Base-by-base conservation (phyloP, 176 grass and related monocot species). In the Rhipidocladum racemiflorum region DNA sequence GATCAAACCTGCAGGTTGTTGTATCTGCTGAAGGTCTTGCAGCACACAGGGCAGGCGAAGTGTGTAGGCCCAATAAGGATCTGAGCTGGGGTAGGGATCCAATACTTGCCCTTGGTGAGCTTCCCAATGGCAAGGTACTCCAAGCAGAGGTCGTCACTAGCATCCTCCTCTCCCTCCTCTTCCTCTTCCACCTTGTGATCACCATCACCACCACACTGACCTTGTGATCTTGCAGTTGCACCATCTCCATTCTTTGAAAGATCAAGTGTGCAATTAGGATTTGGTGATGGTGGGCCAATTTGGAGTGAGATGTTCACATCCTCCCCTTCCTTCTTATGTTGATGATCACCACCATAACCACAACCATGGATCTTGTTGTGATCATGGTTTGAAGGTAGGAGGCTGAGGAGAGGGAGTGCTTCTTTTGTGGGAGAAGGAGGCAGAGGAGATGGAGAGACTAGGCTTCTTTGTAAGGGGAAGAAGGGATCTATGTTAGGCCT, bases 11-110 rank as follows among this genome's bases (percentile, higher is more conserved):
- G 87, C 70, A 92, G 77, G 70, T 92, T 92, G 75, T 92, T 92
- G 70, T 92, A 92, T 92, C 90, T 84, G 60, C 85, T 92, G 75
- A 92, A 92, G 30, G 84, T 92, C 80, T 89, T 92, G 75, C 73
- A 89, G 75, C 90, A 92, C 38, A 92, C 90, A 17, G 84, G 84
- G 70, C 90, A 92, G 62, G 71, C 48, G 75, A 92, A 92, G 70
- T 87, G 87, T 9, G 87, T 92, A 18, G 90, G 90, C 13, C 90
- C 90, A 40, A 92, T 89, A 29, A 92, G 87, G 84, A 92, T 92
- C 71, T 92, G 87, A n/a, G 80, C 85, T 36, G 90, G 84, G 29
- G 90, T 92, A 12, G 90, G 90, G 49, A 92, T 89, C 90, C 87
- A 92, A 61, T 87, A 89, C 76, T 92, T 85, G 28, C 90, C 90